Base-by-base conservation (phyloP, 495 filamentous ascomycete species). In the Pyrenopolyporus hunteri region DNA sequence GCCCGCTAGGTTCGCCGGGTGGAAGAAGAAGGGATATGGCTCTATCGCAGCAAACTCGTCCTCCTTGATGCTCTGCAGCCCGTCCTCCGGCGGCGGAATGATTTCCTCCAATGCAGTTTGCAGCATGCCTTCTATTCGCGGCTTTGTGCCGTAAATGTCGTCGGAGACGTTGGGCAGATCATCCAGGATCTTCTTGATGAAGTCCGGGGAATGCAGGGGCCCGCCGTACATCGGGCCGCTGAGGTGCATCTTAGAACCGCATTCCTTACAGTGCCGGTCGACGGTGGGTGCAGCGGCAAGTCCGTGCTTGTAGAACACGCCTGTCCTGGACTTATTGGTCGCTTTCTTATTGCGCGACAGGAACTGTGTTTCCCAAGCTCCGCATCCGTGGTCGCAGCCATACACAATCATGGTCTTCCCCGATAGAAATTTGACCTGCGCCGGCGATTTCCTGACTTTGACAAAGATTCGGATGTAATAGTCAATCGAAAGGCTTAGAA, bases 221-320 rank as follows among this genome's bases (percentile, higher is more conserved):
- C 94, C 94, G 42, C 82, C 93, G 80, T 91, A 98, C 92, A 98
- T 97, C 0, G 94, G 94, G 0, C 94, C 94, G 1, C 85, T 86
- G 13, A 97, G 73, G 69, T 96, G 94, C 66, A 89, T 95, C 55
- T 89, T 92, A 57, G 83, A 85, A 6, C 87, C 90, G 66, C 94
- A 98, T 72, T 97, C 91, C 19, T 86, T 81, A 69, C 94, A 98
- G 10, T 76, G 59, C 4, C 76, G 75, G 23, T 77, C 76, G 7
- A 83, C 73, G 0, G 81, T 80, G 0, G 95, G 92, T 1, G 78
- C 93, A 60, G 86, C 77, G 1, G 87, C 83, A 16, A 91, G 80
- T 0, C 79, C 78, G 64, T 91, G 88, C 70, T 96, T 95, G 71
- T 89, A 89, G 42, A 87, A 87, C 0, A 78, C 74, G 0, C 77